Conservation (phyloP, 257 asterid species). For the Rhazya stricta region DNA sequence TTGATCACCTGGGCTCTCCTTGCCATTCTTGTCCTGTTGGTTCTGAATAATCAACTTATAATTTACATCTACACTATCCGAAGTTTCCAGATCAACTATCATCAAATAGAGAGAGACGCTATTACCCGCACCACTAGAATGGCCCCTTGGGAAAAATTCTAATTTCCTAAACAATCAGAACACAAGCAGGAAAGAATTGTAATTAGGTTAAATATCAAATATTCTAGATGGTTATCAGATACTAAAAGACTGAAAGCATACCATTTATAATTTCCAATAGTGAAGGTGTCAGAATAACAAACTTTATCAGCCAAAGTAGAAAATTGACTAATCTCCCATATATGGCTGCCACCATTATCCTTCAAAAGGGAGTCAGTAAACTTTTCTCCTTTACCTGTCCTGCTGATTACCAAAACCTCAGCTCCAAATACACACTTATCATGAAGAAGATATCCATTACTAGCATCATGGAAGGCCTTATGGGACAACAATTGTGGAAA, state of each 20-base stretch:
- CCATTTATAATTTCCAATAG: constrained; percentile 6
- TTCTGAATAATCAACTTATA: not conserved
- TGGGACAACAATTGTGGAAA: not conserved
- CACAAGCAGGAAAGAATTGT: too few species aligned
- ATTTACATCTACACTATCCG: not conserved
- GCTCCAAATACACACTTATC: constrained; percentile 20
- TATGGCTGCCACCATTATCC: too few species aligned
- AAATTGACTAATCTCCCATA: not conserved
- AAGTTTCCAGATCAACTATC: not conserved
- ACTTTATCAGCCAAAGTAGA: not conserved
- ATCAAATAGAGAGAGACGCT: not conserved
- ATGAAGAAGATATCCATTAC: constrained; percentile 6
- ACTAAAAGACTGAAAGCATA: not conserved
- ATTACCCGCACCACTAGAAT: not conserved
- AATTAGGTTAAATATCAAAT: not conserved
- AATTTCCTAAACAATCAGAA: not conserved
- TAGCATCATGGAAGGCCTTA: not conserved
- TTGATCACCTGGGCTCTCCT: not conserved
- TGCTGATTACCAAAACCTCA: not conserved
- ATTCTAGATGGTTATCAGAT: not conserved
- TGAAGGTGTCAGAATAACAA: not conserved
- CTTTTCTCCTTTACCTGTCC: not conserved
- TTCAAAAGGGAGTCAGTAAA: not conserved
- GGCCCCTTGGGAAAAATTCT: not conserved
- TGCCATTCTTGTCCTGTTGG: not conserved